Evolutionary conservation across 2,329 filamentous ascomycete genomes (phyloP).

Genomic region (Sarocladium oryzae): DNA sequence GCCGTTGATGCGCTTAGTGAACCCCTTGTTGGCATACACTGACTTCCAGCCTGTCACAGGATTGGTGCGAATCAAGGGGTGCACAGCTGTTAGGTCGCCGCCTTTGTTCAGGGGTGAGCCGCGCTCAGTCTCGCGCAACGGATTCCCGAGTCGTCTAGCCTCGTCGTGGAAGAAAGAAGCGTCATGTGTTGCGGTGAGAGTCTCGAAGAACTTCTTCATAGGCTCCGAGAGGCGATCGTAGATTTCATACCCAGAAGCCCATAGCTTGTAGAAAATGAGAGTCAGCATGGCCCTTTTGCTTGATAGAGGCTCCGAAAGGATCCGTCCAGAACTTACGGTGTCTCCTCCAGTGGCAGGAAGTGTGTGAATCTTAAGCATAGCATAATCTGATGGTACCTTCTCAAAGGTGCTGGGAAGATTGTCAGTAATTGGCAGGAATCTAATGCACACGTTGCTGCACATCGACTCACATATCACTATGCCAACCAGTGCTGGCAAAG

Average conservation of each 20-base stretch:
- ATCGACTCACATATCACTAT: slow-evolving; percentile 41
- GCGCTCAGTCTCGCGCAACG: slow-evolving; percentile 34
- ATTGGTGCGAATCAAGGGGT: slow-evolving; percentile 53
- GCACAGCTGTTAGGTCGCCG: slow-evolving; percentile 39
- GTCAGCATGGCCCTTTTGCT: no score
- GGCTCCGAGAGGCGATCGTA: slow-evolving; percentile 47
- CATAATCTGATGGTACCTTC: slow-evolving; percentile 52
- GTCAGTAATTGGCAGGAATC: no score
- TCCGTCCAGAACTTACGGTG: slow-evolving; percentile 38
- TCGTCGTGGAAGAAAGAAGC: slow-evolving; percentile 37
- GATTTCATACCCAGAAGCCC: slow-evolving; percentile 55
- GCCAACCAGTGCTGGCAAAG: slow-evolving; percentile 38
- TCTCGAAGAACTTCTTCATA: slow-evolving; percentile 40
- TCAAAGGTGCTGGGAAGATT: slow-evolving; percentile 51
- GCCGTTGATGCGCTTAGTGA: slow-evolving; percentile 49
- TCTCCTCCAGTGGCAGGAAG: slow-evolving; percentile 52
- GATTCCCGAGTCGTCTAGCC: slow-evolving; percentile 39
- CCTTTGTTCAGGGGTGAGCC: slow-evolving; percentile 54
- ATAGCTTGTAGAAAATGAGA: slow-evolving; percentile 39
- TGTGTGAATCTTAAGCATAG: slow-evolving; percentile 49
- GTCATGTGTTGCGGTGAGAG: slow-evolving; percentile 22
- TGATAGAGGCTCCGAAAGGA: no score
- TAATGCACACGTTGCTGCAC: not conserved
- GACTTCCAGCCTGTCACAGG: slow-evolving; percentile 54
- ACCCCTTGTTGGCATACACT: slow-evolving; percentile 43